Percentiles rank a stretch among this genome's conserved stretches.
These are phyloP conservation scores for Pigoraptor vietnamica DNA, from an alignment of 78 protist genomes.

Conservation along the genomic window DNA sequence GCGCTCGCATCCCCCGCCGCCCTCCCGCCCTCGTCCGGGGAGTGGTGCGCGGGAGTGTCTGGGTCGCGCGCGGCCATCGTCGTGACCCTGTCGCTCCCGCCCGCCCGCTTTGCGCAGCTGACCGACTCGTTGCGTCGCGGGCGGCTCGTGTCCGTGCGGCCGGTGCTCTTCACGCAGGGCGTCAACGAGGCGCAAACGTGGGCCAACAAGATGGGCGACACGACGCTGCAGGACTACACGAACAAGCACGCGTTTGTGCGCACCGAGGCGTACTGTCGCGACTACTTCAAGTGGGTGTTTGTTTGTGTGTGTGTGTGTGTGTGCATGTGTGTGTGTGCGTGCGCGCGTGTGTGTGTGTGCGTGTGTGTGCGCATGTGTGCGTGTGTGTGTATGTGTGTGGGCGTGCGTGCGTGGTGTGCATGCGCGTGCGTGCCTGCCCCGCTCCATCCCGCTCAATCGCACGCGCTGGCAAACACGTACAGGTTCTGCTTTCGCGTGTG, in stretches of 20 bases:
- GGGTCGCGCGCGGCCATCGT: neutral
- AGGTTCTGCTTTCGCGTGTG: neutral
- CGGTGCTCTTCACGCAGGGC: constrained; percentile 12
- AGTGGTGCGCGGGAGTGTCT: neutral
- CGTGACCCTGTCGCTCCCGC: neutral
- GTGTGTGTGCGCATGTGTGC: no score
- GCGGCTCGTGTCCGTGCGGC: neutral
- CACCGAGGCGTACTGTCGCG: neutral
- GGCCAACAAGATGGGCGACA: neutral
- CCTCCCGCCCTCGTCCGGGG: neutral
- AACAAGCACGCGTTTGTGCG: neutral
- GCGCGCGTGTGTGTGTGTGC: no score
- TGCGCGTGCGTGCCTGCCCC: no score
- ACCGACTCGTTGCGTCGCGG: neutral
- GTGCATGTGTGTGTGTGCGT: no score
- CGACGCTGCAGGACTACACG: neutral
- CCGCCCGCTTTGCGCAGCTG: neutral
- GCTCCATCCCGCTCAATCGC: neutral
- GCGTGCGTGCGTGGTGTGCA: no score
- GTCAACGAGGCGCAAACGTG: constrained; percentile 8
- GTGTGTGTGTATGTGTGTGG: no score
- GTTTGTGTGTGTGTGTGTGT: no score
- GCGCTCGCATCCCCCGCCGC: neutral
- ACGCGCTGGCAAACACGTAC: neutral
- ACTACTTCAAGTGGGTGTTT: neutral